These are phyloP conservation scores for Letharia lupina DNA, from an alignment of 495 filamentous ascomycete species.

Conservation along the genomic window DNA sequence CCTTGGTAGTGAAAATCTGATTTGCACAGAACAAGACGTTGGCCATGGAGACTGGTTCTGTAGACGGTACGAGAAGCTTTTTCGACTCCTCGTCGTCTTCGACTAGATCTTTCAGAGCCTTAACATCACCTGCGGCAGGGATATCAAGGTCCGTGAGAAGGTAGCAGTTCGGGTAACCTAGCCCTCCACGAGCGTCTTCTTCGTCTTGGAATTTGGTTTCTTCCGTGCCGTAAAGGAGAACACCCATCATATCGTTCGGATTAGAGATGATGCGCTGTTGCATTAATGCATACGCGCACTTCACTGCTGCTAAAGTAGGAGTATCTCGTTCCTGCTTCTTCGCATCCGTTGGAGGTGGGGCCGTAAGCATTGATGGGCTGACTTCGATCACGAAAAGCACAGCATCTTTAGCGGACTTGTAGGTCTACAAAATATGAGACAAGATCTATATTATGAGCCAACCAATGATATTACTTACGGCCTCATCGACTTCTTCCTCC, in stretches of 20 bases:
- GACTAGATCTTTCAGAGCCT: constrained; percentile 60
- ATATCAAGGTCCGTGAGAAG: constrained; percentile 83
- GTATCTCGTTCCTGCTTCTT: constrained; percentile 68
- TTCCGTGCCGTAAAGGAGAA: constrained; percentile 88
- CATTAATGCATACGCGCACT: constrained; percentile 92
- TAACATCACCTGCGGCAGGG: constrained; percentile 80
- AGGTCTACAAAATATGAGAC: constrained; percentile 50
- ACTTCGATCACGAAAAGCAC: constrained; percentile 94
- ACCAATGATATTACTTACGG: constrained; percentile 38
- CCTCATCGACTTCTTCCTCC: constrained; percentile 66
- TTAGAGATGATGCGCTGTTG: constrained; percentile 97
- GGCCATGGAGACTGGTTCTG: constrained; percentile 69
- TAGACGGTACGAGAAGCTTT: constrained; percentile 58
- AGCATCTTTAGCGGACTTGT: constrained; percentile 90
- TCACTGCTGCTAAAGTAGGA: constrained; percentile 72
- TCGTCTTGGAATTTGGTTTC: constrained; percentile 73
- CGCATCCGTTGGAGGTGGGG: constrained; percentile 51
- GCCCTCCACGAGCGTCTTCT: constrained; percentile 47
- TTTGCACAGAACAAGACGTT: constrained; percentile 92
- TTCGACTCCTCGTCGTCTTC: constrained; percentile 61
- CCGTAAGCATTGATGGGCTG: constrained; percentile 77
- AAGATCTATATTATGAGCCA: constrained; percentile 9
- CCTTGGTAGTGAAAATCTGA: constrained; percentile 91
- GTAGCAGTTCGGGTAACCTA: constrained; percentile 85
- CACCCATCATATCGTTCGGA: constrained; percentile 94